Base-by-base conservation (phyloP, 2,329 filamentous ascomycete genomes). In the Colletotrichum tanaceti region DNA sequence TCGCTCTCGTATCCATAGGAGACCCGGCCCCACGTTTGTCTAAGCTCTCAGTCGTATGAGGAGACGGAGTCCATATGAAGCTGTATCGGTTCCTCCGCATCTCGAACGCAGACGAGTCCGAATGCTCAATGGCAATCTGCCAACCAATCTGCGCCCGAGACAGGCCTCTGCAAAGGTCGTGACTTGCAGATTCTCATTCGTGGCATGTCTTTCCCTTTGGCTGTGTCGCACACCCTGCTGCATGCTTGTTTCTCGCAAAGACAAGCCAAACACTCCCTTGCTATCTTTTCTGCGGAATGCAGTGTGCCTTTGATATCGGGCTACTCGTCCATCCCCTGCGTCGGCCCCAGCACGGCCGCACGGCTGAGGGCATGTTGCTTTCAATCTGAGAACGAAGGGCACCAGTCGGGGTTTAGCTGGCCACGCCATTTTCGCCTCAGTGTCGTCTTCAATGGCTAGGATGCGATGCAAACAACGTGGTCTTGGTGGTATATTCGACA, bases 231-330 rank as follows among this genome's bases (percentile, higher is more conserved):
- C 50, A 46, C 20, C 20, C 20, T 47, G 49, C 47, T 43, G 16
- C 22, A 59, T 65, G 47, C 55, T 22, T 32, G 49, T 46, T 46
- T 57, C 55, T 60, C 49, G 43, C 41, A 49, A 47, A 24, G 7
- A 66, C 49, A 55, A 68, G 35, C 38, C 55, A 50, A 43, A n/a
- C 16, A 16, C 39, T 44, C 55, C 38, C 41, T 62, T 52, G 50
- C 55, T 50, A 52, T 14, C 24, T 44, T 53, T 46, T 28, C 44
- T 69, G 55, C 57, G 52, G 43, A 50, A 39, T 47, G 50, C 43
- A 39, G 38, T 18, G 41, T 52, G 44, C 43, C 28, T 41, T 28
- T 55, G 43, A 28, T 28, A 50, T 22, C 43, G 14, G 41, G 38
- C 53, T 28, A 22, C 38, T 52, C 28, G 22, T 46, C 44, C 7